Evolutionary conservation across 371 early-diverging fungal genomes (phyloP).

Genomic region (Rhizopus microsporus): DNA sequence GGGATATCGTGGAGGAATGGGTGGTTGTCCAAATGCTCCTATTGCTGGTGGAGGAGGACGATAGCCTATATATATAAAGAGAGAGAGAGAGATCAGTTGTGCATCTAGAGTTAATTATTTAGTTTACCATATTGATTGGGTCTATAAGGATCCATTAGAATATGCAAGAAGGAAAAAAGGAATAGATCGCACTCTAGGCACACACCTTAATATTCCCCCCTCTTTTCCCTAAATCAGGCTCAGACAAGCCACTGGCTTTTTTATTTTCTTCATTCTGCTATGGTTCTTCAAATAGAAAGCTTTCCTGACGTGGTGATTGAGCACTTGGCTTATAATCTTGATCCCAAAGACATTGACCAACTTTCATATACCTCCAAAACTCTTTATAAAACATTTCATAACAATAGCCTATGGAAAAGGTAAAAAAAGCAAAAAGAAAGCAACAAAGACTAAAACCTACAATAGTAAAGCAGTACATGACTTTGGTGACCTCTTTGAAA

Average conservation of each 20-base stretch:
- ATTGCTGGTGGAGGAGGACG: constrained; percentile 14
- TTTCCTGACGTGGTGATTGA: constrained; percentile 27
- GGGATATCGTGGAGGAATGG: constrained; percentile 6
- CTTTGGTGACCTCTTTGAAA: constrained; percentile 54
- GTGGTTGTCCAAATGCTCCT: constrained; percentile 11
- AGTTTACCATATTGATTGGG: constrained; percentile 25
- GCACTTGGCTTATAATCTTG: constrained; percentile 27
- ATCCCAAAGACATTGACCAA: constrained; percentile 31
- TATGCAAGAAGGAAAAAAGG: constrained; percentile 5
- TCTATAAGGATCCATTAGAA: constrained; percentile 31
- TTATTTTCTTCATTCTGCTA: constrained; percentile 7
- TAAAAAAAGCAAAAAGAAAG: background rate
- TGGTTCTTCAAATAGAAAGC: constrained; percentile 38
- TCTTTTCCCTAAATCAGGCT: background rate
- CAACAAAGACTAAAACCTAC: background rate
- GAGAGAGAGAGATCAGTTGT: background rate
- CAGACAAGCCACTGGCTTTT: constrained; percentile 4
- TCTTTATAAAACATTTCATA: constrained; percentile 22
- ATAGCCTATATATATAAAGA: constrained; percentile 10
- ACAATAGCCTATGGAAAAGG: constrained; percentile 29
- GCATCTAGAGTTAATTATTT: background rate
- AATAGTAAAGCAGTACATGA: constrained; percentile 47
- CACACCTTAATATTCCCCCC: background rate
- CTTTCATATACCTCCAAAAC: constrained; percentile 25
- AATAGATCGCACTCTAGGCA: constrained; percentile 2